These are phyloP conservation scores for Singerocomus inundabilis DNA, from an alignment of 1,284 basidiomycete genomes.

Conservation along the genomic window DNA sequence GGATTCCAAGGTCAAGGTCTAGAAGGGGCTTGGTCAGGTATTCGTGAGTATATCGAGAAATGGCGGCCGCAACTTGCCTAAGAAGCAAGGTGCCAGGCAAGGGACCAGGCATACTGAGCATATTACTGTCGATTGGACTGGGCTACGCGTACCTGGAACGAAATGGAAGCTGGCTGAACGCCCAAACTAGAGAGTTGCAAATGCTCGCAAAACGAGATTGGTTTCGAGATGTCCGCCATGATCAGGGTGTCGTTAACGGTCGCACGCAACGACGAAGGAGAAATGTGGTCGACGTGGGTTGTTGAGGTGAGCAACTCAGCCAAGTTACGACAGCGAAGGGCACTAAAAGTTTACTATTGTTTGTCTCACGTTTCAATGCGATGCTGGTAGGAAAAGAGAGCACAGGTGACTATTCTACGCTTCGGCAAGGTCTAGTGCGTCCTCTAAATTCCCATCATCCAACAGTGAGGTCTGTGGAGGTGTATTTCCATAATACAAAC, in stretches of 20 bases:
- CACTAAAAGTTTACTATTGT: conserved; percentile 30
- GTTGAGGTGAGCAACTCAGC: conserved; percentile 16
- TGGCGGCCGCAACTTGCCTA: conserved; percentile 19
- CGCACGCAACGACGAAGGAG: conserved; percentile 17
- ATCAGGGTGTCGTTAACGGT: conserved; percentile 19
- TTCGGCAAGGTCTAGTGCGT: conserved; percentile 61
- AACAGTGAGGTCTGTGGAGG: conserved; percentile 50
- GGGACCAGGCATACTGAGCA: conserved; percentile 26
- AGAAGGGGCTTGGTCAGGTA: conserved; percentile 13
- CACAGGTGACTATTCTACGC: conserved; percentile 38
- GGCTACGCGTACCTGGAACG: conserved; percentile 78
- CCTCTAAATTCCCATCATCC: conserved; percentile 70
- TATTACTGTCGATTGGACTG: conserved; percentile 33
- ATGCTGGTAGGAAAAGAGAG: no score
- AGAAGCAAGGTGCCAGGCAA: conserved; percentile 2
- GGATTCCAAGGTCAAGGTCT: conserved; percentile 92
- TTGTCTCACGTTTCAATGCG: conserved; percentile 28
- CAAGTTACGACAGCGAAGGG: conserved; percentile 17
- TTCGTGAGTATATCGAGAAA: conserved; percentile 1
- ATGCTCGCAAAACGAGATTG: conserved; percentile 82
- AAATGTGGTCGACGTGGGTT: conserved; percentile 22
- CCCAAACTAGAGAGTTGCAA: conserved; percentile 94
- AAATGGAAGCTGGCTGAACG: conserved; percentile 94
- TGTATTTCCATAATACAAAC: conserved; percentile 65
- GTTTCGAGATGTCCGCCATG: conserved; percentile 58